Evolutionary conservation across 73 alveolate genomes (phyloP).

Genomic region (Breviolum minutum): DNA sequence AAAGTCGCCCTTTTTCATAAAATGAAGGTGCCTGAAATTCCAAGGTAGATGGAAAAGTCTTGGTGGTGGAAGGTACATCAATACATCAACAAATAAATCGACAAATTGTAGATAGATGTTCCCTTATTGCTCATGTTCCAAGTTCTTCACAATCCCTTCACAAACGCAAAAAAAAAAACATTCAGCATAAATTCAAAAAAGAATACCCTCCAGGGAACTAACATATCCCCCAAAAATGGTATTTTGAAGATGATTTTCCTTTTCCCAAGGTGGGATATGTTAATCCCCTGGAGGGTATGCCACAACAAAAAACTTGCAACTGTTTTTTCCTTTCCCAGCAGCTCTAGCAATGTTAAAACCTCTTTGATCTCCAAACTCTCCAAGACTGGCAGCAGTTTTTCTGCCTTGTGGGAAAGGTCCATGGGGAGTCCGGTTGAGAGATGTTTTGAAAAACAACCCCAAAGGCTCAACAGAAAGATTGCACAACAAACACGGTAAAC

Average conservation of each 20-base stretch:
- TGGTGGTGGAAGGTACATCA: too few species aligned
- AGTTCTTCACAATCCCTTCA: neutral
- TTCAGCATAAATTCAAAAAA: neutral
- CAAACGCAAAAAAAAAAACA: neutral
- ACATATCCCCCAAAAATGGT: too few species aligned
- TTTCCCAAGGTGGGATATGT: neutral
- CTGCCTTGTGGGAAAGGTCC: slow-evolving; percentile 2
- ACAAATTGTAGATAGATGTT: too few species aligned
- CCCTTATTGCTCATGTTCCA: neutral
- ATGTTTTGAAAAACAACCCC: too few species aligned
- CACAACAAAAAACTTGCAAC: neutral
- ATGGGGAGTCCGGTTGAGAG: neutral
- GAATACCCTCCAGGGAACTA: too few species aligned
- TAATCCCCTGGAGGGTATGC: neutral
- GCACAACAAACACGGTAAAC: too few species aligned
- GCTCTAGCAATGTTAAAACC: slow-evolving; percentile 41
- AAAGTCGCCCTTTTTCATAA: too few species aligned
- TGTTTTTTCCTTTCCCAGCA: neutral
- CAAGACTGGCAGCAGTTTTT: slow-evolving; percentile 59
- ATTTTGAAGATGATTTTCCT: too few species aligned
- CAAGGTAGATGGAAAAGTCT: too few species aligned
- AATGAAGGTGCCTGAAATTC: too few species aligned
- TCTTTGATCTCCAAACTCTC: slow-evolving; percentile 12
- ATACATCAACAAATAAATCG: too few species aligned
- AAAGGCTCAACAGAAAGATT: neutral